A percentile compares a stretch with the other conserved stretches of the same genome.
These are phyloP conservation scores for Pseudocercospora musae DNA, from an alignment of 2,329 filamentous ascomycete genomes.

Conservation along the genomic window DNA sequence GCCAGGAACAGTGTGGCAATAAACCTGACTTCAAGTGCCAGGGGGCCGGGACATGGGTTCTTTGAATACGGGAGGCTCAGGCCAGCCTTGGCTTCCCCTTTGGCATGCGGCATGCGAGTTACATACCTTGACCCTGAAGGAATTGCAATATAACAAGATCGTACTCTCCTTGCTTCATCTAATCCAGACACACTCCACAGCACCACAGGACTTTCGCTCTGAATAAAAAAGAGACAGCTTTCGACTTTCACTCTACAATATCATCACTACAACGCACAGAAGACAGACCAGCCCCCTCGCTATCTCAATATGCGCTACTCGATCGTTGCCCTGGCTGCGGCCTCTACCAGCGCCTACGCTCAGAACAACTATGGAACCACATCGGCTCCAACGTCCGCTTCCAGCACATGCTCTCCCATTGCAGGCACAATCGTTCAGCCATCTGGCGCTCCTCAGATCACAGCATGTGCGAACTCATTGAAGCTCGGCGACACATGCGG, in stretches of 20 bases:
- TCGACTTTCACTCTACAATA: background rate
- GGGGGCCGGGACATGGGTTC: too few relatives aligned
- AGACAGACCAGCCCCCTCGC: background rate
- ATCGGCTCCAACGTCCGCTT: conserved; percentile 1
- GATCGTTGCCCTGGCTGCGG: conserved; percentile 11
- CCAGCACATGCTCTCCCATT: conserved; percentile 3
- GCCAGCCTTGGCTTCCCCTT: background rate
- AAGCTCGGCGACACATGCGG: conserved; percentile 23
- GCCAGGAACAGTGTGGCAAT: background rate
- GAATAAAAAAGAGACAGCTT: background rate
- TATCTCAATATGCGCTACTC: conserved; percentile 19
- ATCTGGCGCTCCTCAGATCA: conserved; percentile 15
- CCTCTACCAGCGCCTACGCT: conserved; percentile 10
- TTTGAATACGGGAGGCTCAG: background rate
- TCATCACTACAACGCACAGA: background rate
- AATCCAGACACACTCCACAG: background rate
- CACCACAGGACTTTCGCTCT: background rate
- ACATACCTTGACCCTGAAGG: background rate
- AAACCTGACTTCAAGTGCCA: background rate
- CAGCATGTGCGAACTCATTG: conserved; percentile 21
- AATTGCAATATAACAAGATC: background rate
- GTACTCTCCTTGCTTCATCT: background rate
- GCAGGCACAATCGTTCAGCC: conserved; percentile 18
- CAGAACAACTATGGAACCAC: background rate
- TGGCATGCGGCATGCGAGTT: background rate